These are phyloP conservation scores for Bromus sterilis DNA, from an alignment of 176 grass and related monocot species.

Conservation along the genomic window DNA sequence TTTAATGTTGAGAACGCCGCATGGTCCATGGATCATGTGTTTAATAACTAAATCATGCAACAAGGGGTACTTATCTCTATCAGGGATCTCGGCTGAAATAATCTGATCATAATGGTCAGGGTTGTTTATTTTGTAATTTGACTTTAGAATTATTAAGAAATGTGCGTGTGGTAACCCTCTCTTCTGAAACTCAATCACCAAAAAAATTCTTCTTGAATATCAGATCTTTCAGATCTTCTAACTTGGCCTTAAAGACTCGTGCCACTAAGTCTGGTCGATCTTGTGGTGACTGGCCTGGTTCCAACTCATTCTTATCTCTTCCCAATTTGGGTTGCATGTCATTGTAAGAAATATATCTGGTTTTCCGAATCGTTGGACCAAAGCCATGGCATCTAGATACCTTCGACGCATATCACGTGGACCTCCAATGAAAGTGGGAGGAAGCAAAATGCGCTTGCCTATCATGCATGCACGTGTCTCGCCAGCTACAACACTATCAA, in stretches of 20 bases:
- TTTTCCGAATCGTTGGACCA: neutral
- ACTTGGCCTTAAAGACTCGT: neutral
- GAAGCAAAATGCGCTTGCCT: neutral
- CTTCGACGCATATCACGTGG: neutral
- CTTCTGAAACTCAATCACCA: neutral
- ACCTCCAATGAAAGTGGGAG: neutral
- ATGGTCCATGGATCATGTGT: neutral
- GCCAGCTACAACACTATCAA: neutral
- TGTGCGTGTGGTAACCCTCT: neutral
- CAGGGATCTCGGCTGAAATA: neutral
- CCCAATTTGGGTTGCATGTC: neutral
- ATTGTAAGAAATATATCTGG: neutral
- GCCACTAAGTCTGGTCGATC: neutral
- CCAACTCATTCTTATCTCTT: neutral
- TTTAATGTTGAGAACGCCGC: neutral
- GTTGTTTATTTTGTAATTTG: neutral
- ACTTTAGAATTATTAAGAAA: neutral
- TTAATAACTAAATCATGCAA: no score
- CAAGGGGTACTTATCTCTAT: neutral
- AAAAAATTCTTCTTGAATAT: neutral
- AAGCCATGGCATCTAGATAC: neutral
- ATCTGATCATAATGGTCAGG: neutral
- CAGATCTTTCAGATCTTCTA: neutral
- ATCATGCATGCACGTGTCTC: neutral
- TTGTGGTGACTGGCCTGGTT: neutral